These are phyloP conservation scores for Trifolium fragiferum DNA, from an alignment of 306 rosid species.

Conservation along the genomic window DNA sequence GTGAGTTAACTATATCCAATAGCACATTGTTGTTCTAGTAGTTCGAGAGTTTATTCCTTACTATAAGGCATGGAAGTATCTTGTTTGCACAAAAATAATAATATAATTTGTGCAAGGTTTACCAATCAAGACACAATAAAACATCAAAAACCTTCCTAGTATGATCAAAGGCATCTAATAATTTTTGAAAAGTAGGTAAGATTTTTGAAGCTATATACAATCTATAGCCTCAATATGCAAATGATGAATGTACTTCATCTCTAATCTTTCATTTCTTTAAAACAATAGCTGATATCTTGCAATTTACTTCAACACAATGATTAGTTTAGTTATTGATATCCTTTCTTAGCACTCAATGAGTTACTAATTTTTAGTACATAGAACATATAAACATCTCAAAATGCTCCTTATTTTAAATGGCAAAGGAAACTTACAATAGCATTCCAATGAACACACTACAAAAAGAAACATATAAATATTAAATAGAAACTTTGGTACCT, in stretches of 20 bases:
- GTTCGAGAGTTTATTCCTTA: background rate
- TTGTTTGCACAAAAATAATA: background rate
- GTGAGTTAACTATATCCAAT: too few species aligned
- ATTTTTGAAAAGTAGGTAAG: too few species aligned
- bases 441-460: constrained; percentile 21
- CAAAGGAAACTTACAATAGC: constrained; percentile 31
- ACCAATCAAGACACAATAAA: background rate
- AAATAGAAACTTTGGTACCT: constrained; percentile 32
- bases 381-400: background rate
- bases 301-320: constrained; percentile 34
- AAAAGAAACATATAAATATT: constrained; percentile 12
- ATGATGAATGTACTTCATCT: constrained; percentile 23
- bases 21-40: background rate
- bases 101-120: too few species aligned
- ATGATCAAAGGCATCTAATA: background rate
- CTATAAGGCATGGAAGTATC: background rate
- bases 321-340: constrained; percentile 2
- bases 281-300: constrained; percentile 25
- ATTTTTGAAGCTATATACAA: background rate
- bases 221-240: background rate
- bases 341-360: constrained; percentile 15
- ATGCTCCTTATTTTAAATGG: constrained; percentile 15
- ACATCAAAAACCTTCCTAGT: too few species aligned
- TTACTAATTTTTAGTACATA: constrained; percentile 12
- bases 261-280: background rate